Percentiles rank a stretch among this genome's conserved stretches.
phyloP scores from a whole-genome alignment of 108 stramenopile species.

The Nitzschia sp. region DNA sequence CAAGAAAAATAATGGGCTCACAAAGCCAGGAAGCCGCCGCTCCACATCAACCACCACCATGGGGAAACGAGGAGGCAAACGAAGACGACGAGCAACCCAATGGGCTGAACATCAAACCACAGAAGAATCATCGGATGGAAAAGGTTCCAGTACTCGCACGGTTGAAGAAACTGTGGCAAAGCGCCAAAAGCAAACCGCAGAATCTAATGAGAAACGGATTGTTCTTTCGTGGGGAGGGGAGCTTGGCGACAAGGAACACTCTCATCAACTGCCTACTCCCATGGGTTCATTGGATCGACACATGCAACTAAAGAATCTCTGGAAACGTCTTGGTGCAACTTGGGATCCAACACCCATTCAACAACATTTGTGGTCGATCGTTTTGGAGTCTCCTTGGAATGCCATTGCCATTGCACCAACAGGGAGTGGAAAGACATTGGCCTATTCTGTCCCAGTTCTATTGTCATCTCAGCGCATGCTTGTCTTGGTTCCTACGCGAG shows the following conservation, averaged over 20 bases:
- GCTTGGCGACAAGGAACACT: too few species aligned
- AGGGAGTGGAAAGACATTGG: conserved; percentile 69
- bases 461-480: conserved; percentile 10
- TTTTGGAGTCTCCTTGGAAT: conserved; percentile 41
- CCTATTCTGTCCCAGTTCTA: conserved; percentile 56
- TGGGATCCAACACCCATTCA: conserved; percentile 61
- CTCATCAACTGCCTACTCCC: too few species aligned
- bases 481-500: conserved; percentile 82
- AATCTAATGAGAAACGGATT: too few species aligned
- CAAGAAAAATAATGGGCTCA: too few species aligned
- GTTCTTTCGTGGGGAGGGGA: too few species aligned
- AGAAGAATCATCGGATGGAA: background rate
- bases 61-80: conserved; percentile 11
- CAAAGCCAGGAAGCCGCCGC: too few species aligned
- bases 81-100: conserved; percentile 3
- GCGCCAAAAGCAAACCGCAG: too few species aligned
- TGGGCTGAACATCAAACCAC: background rate
- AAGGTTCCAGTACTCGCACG: too few species aligned
- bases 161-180: too few species aligned
- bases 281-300: too few species aligned
- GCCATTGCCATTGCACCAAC: conserved; percentile 69
- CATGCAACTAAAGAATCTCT: background rate
- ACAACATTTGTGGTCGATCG: conserved; percentile 58
- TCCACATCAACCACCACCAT: background rate
- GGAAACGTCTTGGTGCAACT: conserved; percentile 7